Evolutionary conservation across 179 eudicot genomes (phyloP).

Genomic region (Drosera spatulata): DNA sequence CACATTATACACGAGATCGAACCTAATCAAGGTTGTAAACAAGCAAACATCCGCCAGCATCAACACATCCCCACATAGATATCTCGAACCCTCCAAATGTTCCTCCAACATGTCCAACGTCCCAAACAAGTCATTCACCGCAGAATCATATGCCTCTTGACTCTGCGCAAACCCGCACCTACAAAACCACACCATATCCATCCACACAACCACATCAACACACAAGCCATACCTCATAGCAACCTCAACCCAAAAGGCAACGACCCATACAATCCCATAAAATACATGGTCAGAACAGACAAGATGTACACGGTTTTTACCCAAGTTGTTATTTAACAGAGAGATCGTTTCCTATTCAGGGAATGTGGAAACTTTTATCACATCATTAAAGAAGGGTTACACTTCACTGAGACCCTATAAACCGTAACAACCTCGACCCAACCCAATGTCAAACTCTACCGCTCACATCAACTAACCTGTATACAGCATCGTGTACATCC

Average conservation of each 20-base stretch:
- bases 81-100: slow-evolving; percentile 55
- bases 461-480: too few relatives aligned
- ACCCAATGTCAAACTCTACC: too few relatives aligned
- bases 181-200: slow-evolving; percentile 4
- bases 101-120: slow-evolving; percentile 62
- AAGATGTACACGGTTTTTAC: too few relatives aligned
- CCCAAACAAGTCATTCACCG: slow-evolving; percentile 56
- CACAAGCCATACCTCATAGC: neutral
- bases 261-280: too few relatives aligned
- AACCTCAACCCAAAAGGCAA: neutral
- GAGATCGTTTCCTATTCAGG: too few relatives aligned
- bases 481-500: too few relatives aligned
- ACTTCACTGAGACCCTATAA: too few relatives aligned
- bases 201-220: neutral
- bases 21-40: slow-evolving; percentile 84
- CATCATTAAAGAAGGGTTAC: too few relatives aligned
- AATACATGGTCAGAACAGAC: too few relatives aligned
- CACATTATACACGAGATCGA: slow-evolving; percentile 85
- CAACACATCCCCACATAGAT: slow-evolving; percentile 71
- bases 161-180: slow-evolving; percentile 99
- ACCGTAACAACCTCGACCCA: too few relatives aligned
- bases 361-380: too few relatives aligned
- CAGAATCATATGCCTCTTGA: slow-evolving; percentile 81
- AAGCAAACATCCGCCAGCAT: slow-evolving; percentile 83
- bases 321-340: too few relatives aligned